A percentile compares a stretch with the other conserved stretches of the same genome.
Conservation (phyloP, 2,329 filamentous ascomycete genomes). For the Colletotrichum gloeosporioides region DNA sequence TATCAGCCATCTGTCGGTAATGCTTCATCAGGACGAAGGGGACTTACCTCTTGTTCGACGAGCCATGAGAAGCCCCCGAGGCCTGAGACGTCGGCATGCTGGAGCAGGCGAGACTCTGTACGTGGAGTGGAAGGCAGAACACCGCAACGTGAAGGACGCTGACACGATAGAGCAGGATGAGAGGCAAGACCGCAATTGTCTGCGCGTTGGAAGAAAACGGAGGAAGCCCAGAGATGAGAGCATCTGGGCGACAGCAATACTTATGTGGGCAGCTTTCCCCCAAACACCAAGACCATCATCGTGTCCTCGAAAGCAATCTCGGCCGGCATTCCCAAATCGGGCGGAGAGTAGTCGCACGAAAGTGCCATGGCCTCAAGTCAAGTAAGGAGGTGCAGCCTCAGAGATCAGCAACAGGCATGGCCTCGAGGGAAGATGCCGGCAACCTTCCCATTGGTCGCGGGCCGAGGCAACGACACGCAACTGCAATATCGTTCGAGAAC, state of each 20-base stretch:
- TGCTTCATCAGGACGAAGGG: background rate
- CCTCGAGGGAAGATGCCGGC: background rate
- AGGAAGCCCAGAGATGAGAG: background rate
- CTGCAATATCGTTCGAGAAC: background rate
- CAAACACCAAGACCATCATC: background rate
- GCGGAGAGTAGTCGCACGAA: background rate
- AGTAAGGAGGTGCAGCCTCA: background rate
- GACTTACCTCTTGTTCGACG: background rate
- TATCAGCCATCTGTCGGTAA: background rate
- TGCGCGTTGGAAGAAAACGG: background rate
- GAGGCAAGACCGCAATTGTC: background rate
- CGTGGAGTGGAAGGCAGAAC: background rate
- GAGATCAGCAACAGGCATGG: background rate
- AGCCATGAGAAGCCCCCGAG: background rate
- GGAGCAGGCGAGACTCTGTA: background rate
- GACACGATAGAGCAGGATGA: background rate
- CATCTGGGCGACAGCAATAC: background rate
- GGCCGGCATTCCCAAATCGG: background rate
- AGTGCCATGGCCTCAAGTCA: background rate
- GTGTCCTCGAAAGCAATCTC: background rate
- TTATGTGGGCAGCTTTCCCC: background rate
- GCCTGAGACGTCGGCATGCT: background rate
- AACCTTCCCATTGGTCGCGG: background rate
- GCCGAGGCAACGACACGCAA: background rate
- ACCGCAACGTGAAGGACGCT: background rate